Evolutionary conservation across 441 rosid species (phyloP).

Genomic region (Monsonia emarginata): DNA sequence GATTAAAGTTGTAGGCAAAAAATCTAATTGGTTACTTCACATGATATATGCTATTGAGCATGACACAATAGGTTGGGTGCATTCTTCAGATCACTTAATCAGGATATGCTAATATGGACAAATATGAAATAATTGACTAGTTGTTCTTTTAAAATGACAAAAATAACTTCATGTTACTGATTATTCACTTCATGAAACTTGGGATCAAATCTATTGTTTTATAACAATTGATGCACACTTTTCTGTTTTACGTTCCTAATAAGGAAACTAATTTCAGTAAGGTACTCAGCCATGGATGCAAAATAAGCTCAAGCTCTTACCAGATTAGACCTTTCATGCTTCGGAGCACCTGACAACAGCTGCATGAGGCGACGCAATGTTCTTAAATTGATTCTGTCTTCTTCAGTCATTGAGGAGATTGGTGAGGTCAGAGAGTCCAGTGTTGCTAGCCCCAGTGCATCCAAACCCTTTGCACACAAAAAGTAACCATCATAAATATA

Average conservation of each 20-base stretch:
- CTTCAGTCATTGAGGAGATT: slow-evolving; percentile 48
- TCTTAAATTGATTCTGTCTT: slow-evolving; percentile 63
- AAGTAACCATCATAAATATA: not conserved
- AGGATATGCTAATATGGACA: too few species aligned
- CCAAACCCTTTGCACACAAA: slow-evolving; percentile 54
- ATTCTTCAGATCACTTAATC: not conserved
- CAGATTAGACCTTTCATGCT: slow-evolving; percentile 21
- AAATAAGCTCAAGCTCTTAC: slow-evolving; percentile 29
- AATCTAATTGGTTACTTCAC: not conserved
- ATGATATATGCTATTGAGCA: not conserved
- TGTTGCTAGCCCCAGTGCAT: slow-evolving; percentile 79
- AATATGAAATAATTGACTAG: not conserved
- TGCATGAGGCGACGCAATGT: slow-evolving; percentile 55
- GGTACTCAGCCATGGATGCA: not conserved
- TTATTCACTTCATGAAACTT: too few species aligned
- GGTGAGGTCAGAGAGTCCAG: slow-evolving; percentile 51
- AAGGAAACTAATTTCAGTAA: not conserved
- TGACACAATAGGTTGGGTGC: not conserved
- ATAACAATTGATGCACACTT: not conserved
- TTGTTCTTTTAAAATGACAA: not conserved
- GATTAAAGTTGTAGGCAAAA: not conserved
- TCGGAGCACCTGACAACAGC: slow-evolving; percentile 47
- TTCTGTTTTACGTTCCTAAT: too few species aligned
- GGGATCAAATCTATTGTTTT: too few species aligned
- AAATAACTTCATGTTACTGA: not conserved